Conservation (phyloP, 2,329 filamentous ascomycete species). For the Exserohilum rostratum region DNA sequence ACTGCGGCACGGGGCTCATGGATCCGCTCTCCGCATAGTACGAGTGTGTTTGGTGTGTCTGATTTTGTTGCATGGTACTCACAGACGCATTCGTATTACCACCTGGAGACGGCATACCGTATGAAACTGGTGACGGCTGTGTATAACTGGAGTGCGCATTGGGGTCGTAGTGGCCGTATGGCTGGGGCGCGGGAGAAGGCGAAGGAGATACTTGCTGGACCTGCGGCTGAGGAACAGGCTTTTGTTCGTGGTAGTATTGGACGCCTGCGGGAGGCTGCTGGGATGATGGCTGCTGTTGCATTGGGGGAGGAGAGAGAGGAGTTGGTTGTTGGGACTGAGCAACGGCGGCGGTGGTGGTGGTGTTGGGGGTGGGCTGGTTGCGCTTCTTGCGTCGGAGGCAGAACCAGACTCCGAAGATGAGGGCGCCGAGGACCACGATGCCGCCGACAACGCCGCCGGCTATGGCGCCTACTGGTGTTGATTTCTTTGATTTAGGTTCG, state of each 20-base stretch:
- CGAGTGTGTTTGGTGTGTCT: neutral
- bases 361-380: conserved; percentile 5
- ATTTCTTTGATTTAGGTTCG: neutral
- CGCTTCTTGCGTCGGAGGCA: conserved; percentile 16
- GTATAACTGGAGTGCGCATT: conserved; percentile 10
- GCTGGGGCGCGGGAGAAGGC: neutral
- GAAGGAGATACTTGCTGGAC: conserved; percentile 10
- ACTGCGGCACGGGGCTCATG: conserved; percentile 18
- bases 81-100: conserved; percentile 12
- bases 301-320: neutral
- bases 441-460: conserved; percentile 29
- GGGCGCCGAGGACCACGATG: conserved; percentile 17
- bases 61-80: neutral
- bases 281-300: neutral
- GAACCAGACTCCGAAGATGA: conserved; percentile 19
- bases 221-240: conserved; percentile 6
- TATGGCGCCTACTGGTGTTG: conserved; percentile 23
- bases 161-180: conserved; percentile 8
- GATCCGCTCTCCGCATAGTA: conserved; percentile 14
- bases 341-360: neutral
- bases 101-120: conserved; percentile 6
- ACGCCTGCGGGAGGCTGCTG: neutral
- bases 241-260: conserved; percentile 16
- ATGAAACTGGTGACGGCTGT: conserved; percentile 1
- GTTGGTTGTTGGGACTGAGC: neutral